Base-by-base conservation (phyloP, 345 rosid species). In the Brassica carinata region DNA sequence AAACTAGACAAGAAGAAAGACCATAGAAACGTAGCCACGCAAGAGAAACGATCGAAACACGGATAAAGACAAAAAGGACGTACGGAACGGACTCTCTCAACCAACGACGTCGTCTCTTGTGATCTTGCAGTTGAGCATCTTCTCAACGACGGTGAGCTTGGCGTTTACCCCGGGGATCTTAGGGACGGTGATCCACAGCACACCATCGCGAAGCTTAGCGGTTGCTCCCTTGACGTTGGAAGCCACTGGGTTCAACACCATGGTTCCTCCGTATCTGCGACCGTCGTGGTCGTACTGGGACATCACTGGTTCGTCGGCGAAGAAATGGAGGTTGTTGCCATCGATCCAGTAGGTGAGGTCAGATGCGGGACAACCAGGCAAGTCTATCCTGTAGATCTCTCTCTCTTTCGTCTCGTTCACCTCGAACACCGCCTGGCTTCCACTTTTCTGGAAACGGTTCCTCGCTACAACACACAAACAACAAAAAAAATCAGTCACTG, bases 181-280 rank as follows among this genome's bases (percentile, higher is more conserved):
- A 2, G 82, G 82, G 26, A 79, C 53, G 23, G 53, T 57, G 69
- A 73, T n/a, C 82, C 82, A 79, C 3, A 73, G 27, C 2, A 79
- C 82, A 4, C 82, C 82, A n/a, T 79, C 31, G 73, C 45, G 30
- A 10, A 79, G 73, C 74, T 58, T 73, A 14, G 23, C 77, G 40
- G 40, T 45, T 1, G 69, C 10, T 8, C 8, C 3, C 1, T 18
- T 30, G 3, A 67, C 30, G 5, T 67, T 3, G 55, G 40, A 67
- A 1, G 3, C 1, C 78, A 13, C 17, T 0, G 64, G 53, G 77
- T 73, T 67, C 5, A 73, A 13, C 4, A 17, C 13, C 73, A 67
- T 1, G 36, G 78, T 13, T 1, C 82, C 82, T 1, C 78, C 82
- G 36, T 67, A 79, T 6, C 14, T 79, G 69, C 74, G 78, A 8